Evolutionary conservation across 345 rosid genomes (phyloP), one percentile per base, ranked within the genome.

Genomic region (Populus simonii): DNA sequence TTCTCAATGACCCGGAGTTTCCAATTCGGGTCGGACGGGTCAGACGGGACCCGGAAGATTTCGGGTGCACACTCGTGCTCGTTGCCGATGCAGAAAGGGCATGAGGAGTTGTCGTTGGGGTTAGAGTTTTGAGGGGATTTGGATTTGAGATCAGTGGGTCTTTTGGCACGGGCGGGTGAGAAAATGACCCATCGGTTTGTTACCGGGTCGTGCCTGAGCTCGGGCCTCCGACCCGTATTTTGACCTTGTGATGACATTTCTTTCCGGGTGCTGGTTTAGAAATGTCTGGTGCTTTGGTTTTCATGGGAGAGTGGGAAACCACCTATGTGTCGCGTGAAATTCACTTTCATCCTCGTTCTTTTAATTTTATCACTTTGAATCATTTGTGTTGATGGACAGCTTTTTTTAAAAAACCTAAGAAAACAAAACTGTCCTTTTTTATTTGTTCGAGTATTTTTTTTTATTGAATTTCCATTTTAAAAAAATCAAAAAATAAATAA

Each of bases 81-180:
- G 83, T 89, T 88, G 77, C 96, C 94, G 70, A 84, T 83, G 90
- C 97, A 96, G 85, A 96, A 96, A 6, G 97, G 89, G 82, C 98
- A 93, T 1, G 78, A 67, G 9, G 78, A 35, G 65, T 2, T 49
- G 38, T 53, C 36, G 55, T 9, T 41, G 38, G 85, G 73, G n/a
- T 65, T 69, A 11, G 86, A 83, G 75, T 74, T 67, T 73, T 84
- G 67, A 0, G 96, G 91, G 39, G 87, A 70, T 70, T 92, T 90
- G 65, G 96, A 90, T 82, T 93, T 96, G 83, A 96, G 87, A 79
- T 93, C 97, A 59, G 87, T 76, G 59, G 97, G 97, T 1, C 96
- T 85, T 71, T 91, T 91, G 76, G 96, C 91, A 23, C 96, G 77
- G 12, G 93, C 93, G 33, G 93, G 92, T 0, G 97, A 90, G 84